Percentiles rank a stretch among this genome's conserved stretches.
phyloP scores from a whole-genome alignment of 2,329 filamentous ascomycete species.

The Celoporthe dispersa region DNA sequence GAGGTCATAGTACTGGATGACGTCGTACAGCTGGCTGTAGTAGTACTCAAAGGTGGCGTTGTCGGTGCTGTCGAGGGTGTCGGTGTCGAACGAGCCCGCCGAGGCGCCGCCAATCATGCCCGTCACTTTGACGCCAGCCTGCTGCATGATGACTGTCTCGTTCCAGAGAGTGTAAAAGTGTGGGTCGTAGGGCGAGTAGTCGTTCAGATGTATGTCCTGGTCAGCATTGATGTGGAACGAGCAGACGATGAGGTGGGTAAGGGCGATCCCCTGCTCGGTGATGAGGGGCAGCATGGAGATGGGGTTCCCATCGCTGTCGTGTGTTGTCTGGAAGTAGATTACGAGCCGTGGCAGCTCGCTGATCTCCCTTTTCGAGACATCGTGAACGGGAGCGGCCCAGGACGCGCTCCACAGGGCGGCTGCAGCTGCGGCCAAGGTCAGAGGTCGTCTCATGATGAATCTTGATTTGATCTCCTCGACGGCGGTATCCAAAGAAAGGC shows the following conservation, averaged over 20 bases:
- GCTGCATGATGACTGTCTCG: conserved; percentile 74
- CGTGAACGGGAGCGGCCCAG: conserved; percentile 17
- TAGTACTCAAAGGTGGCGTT: conserved; percentile 69
- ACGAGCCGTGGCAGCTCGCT: conserved; percentile 51
- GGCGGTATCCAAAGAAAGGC: background rate
- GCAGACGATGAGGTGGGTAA: conserved; percentile 84
- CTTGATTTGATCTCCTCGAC: background rate
- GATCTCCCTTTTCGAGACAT: conserved; percentile 9
- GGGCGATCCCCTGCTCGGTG: conserved; percentile 49
- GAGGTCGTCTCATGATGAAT: background rate
- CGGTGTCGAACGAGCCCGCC: conserved; percentile 67
- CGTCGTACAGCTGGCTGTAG: conserved; percentile 69
- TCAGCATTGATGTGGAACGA: conserved; percentile 80
- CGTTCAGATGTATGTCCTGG: conserved; percentile 77
- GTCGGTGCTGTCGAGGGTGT: conserved; percentile 58
- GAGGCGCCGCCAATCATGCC: conserved; percentile 89
- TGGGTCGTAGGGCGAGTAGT: conserved; percentile 70
- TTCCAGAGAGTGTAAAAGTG: conserved; percentile 77
- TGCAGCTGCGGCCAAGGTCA: background rate
- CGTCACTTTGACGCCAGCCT: conserved; percentile 76
- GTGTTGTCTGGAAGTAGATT: conserved; percentile 60
- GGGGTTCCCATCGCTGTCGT: conserved; percentile 47
- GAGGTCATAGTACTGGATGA: conserved; percentile 64
- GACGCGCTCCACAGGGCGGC: background rate
- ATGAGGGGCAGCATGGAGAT: conserved; percentile 60